Percentiles rank a stretch among this genome's conserved stretches.
Conservation (phyloP, 345 rosid species). For the rapeseed (Brassica napus) region Da-Ae NC_063446.1:6779501-6780000, state of each 20-base stretch:
- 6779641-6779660: conserved; percentile 17
- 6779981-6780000: too few relatives aligned
- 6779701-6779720: background rate
- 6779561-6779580: background rate
- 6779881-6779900: background rate
- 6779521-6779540: background rate
- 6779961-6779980: too few relatives aligned
- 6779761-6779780: conserved; percentile 7
- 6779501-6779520: background rate
- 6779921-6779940: background rate
- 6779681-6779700: background rate
- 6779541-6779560: background rate
- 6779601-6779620: background rate
- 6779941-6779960: background rate
- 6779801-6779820: background rate
- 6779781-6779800: background rate
- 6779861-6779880: background rate
- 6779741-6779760: background rate
- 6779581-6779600: background rate
- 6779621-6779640: background rate
- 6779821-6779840: background rate
- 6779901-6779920: background rate
- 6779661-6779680: conserved; percentile 14
- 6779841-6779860: background rate
- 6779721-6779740: conserved; percentile 12